These are phyloP conservation scores for Saccharomycopsis phalli DNA, from an alignment of 1,139 yeast species.

Conservation along the genomic window DNA sequence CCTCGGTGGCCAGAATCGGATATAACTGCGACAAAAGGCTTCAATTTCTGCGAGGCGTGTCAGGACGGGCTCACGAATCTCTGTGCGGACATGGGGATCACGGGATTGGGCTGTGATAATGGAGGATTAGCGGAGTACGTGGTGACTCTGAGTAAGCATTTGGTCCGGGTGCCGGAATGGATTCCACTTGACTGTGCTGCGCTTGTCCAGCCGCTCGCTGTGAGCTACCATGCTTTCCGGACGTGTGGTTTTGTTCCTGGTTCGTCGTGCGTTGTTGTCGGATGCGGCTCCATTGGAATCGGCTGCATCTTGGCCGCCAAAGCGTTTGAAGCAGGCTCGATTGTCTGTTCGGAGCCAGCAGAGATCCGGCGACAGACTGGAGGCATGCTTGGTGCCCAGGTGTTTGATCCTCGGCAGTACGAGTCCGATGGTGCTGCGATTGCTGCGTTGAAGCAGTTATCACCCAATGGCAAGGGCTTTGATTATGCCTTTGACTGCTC, in stretches of 20 bases:
- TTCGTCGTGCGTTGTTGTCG: conserved; percentile 43
- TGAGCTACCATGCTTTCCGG: conserved; percentile 52
- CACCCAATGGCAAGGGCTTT: conserved; percentile 45
- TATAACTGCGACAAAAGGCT: conserved; percentile 16
- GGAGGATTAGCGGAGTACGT: conserved; percentile 46
- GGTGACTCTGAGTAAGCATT: conserved; percentile 39
- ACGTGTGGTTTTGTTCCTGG: conserved; percentile 38
- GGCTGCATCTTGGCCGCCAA: conserved; percentile 48
- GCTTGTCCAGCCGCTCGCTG: conserved; percentile 46
- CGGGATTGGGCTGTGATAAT: conserved; percentile 41
- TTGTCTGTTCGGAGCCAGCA: conserved; percentile 57
- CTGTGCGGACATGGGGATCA: conserved; percentile 35
- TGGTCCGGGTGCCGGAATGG: conserved; percentile 37
- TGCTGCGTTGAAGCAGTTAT: conserved; percentile 31
- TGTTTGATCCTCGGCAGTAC: conserved; percentile 37
- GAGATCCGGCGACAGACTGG: conserved; percentile 45
- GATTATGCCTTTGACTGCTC: conserved; percentile 54
- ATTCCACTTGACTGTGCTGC: conserved; percentile 48
- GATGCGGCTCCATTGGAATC: conserved; percentile 59
- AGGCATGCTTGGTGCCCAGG: conserved; percentile 38
- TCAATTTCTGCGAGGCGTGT: conserved; percentile 36
- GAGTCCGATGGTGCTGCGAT: conserved; percentile 30
- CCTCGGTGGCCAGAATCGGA: conserved; percentile 25
- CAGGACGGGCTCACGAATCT: conserved; percentile 38
- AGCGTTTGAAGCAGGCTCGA: conserved; percentile 44